Evolutionary conservation across 1,139 yeast species (phyloP), one percentile per base, ranked within the genome.

Genomic region (Hansenula sp.): DNA sequence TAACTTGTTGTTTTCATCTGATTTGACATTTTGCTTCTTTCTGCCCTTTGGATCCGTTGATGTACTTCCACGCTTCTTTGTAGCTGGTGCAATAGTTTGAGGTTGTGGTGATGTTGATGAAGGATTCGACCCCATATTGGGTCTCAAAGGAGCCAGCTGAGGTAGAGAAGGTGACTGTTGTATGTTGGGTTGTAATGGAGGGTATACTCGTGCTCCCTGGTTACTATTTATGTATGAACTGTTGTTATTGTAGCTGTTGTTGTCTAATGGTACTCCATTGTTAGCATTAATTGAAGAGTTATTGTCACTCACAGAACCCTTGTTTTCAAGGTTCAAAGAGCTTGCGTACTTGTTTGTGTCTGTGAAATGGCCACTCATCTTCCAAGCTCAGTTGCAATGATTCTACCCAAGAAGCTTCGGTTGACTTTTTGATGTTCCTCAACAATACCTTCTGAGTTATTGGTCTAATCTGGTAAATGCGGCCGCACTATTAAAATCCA

Each of bases 351-450:
- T 48, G 34, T 44, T 53, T 3, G 59, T 55, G 30, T 55, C 59
- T 8, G 59, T 53, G 46, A 55, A 55, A 44, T 55, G 46, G 35
- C 52, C 54, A 30, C 56, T 55, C 59, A 55, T 55, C 29, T 19
- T 27, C 18, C 5, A 11, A 11, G 12, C 6, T 7, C 5, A 17
- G 8, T 29, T 29, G 10, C 7, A 29, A 14, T 26, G 28, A n/a
- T 11, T 26, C 24, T 21, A 7, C 9, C 9, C 9, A 21, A 21
- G 9, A 7, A 7, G 9, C 9, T 21, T 6, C 9, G 9, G 6
- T 7, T 21, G 24, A 7, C n/a, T n/a, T n/a, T n/a, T n/a, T n/a
- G n/a, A n/a, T n/a, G n/a, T n/a, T n/a, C n/a, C n/a, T n/a, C n/a
- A n/a, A n/a, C n/a, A n/a, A n/a, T n/a, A n/a, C n/a, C n/a, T n/a